Evolutionary conservation across 2,329 filamentous ascomycete species (phyloP).

Genomic region (Monilinia fructigena): DNA sequence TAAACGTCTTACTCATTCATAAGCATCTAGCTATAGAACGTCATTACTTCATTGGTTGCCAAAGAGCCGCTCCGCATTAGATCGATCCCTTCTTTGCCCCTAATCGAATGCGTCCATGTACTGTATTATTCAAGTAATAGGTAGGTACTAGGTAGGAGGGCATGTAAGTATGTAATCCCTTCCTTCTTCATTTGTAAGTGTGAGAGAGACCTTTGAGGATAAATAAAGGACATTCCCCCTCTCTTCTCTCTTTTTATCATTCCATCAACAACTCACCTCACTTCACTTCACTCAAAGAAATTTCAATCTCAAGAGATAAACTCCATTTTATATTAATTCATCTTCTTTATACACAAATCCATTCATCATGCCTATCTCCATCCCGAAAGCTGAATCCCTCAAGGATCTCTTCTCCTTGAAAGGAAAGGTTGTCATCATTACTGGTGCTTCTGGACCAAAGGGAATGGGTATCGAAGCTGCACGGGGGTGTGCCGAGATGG

Average conservation of each 20-base stretch:
- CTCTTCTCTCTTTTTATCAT: neutral
- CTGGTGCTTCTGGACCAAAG: slow-evolving; percentile 62
- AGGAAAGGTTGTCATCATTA: slow-evolving; percentile 61
- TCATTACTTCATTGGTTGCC: slow-evolving; percentile 1
- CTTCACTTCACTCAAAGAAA: too few species aligned
- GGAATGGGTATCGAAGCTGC: slow-evolving; percentile 68
- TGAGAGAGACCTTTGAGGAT: neutral
- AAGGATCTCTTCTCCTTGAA: slow-evolving; percentile 60
- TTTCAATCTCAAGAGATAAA: too few species aligned
- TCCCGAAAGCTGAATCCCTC: slow-evolving; percentile 58
- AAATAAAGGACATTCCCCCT: neutral
- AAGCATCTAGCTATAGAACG: neutral
- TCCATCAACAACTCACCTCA: neutral
- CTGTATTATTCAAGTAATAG: too few species aligned
- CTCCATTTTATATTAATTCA: neutral
- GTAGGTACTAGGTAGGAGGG: too few species aligned
- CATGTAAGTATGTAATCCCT: too few species aligned
- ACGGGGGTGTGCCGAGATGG: slow-evolving; percentile 63
- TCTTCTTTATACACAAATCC: neutral
- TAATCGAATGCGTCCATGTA: too few species aligned
- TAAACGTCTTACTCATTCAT: too few species aligned
- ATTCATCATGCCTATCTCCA: slow-evolving; percentile 53
- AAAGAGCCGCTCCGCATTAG: neutral
- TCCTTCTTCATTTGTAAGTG: too few species aligned
- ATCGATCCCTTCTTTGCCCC: neutral